Base-by-base conservation (phyloP, 2,329 filamentous ascomycete genomes). In the Magnaporthiopsis incrustans region DNA sequence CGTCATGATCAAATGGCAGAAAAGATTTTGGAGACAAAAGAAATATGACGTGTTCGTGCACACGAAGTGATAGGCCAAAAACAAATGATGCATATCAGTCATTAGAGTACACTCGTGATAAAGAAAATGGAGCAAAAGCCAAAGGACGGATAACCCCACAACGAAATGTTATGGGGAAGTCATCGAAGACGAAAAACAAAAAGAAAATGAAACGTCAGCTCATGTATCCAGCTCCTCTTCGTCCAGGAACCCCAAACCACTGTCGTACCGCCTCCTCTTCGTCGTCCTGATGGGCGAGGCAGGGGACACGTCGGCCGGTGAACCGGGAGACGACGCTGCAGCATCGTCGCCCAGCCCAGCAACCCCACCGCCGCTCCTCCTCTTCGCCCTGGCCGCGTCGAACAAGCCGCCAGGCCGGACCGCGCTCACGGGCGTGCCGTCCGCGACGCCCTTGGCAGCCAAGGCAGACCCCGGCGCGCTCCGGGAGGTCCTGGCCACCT, bases 181-280 rank as follows among this genome's bases (percentile, higher is more conserved):
- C n/a, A 8, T 62, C 11, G 57, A 25, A 59, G 5, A 15, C 4
- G 26, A 38, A 32, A 11, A 25, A 38, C 6, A 33, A 58, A 22
- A 12, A 14, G 50, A 26, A 14, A 30, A 32, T n/a, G 26, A 30
- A 44, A 11, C n/a, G 4, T 25, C 14, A 26, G 18, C 12, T 63
- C 56, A 63, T 44, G 53, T 57, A n/a, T 76, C 75, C 25, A 76
- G 72, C 63, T 80, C 79, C 50, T 84, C 82, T 69, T 85, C 83
- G 33, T 83, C 82, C 70, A 85, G 67, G 30, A 86, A 74, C 0
- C 82, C 82, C 61, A 86, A 69, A 0, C 83, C 84, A 63, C 82
- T 85, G 70, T 86, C 84, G 67, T 80, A 78, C 65, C 78, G 76
- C 65, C 81, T 78, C 65, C 76, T 75, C 74, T 79, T 83, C 68